phyloP scores from a whole-genome alignment of 2,329 filamentous ascomycete genomes.

The Penicillium sp. region DNA sequence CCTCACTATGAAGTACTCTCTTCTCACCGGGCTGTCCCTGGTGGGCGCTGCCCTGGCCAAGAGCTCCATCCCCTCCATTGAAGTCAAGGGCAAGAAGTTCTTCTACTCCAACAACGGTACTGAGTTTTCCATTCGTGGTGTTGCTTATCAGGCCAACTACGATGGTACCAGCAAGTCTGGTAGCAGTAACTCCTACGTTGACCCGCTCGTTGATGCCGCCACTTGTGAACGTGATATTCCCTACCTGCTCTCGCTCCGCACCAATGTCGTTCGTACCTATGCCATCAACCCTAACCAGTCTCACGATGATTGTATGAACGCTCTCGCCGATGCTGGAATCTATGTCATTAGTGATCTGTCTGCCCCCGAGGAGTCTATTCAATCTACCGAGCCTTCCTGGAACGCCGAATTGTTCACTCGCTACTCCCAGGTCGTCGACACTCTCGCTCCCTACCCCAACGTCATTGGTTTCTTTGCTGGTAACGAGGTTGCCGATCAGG shows the following conservation, averaged over 20 bases:
- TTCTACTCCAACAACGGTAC: slow-evolving; percentile 83
- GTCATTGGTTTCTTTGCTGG: slow-evolving; percentile 97
- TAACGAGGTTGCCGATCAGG: slow-evolving; percentile 92
- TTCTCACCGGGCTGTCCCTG: slow-evolving; percentile 57
- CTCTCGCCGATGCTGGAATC: slow-evolving; percentile 83
- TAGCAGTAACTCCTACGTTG: slow-evolving; percentile 65
- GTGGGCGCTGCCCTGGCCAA: slow-evolving; percentile 54
- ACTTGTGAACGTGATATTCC: slow-evolving; percentile 85
- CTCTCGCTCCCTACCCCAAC: slow-evolving; percentile 81
- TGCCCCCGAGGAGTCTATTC: slow-evolving; percentile 81
- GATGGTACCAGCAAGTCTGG: slow-evolving; percentile 43
- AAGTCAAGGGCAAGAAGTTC: slow-evolving; percentile 81
- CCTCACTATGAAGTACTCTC: slow-evolving; percentile 61
- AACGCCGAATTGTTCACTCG: slow-evolving; percentile 75
- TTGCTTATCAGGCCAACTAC: slow-evolving; percentile 86
- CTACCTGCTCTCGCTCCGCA: slow-evolving; percentile 74
- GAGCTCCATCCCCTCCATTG: slow-evolving; percentile 58
- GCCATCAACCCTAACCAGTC: slow-evolving; percentile 79
- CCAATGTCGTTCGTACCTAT: slow-evolving; percentile 95
- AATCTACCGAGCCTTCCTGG: slow-evolving; percentile 79
- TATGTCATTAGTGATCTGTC: slow-evolving; percentile 93
- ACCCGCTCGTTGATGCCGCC: slow-evolving; percentile 76
- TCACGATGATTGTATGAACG: slow-evolving; percentile 82
- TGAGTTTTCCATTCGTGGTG: slow-evolving; percentile 82
- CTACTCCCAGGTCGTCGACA: slow-evolving; percentile 84